Evolutionary conservation across 352 stramenopile genomes (phyloP).

Genomic region (Thraustochytrium striatum): DNA sequence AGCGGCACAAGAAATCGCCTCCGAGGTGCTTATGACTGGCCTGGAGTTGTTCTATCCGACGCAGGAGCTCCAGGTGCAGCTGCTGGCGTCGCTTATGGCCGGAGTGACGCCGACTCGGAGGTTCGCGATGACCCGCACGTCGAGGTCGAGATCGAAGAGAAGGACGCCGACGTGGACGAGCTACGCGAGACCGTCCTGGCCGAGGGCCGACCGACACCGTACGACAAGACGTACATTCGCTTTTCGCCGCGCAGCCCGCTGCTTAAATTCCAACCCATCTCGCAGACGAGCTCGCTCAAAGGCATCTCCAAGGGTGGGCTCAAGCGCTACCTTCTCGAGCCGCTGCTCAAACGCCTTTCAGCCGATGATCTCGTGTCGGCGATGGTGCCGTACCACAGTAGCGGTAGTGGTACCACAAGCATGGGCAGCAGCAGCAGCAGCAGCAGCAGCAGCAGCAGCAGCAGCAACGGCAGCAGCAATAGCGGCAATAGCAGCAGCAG

Average conservation of each 20-base stretch:
- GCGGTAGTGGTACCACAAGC: background rate
- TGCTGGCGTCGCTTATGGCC: slow-evolving; percentile 61
- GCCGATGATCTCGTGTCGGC: slow-evolving; percentile 64
- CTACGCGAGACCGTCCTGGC: no score
- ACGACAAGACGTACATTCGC: no score
- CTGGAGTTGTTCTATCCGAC: slow-evolving; percentile 81
- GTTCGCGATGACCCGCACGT: slow-evolving; percentile 45
- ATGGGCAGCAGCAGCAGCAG: background rate
- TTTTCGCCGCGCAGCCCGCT: slow-evolving; percentile 37
- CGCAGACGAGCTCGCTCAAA: background rate
- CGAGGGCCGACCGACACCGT: no score
- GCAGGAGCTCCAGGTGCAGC: slow-evolving; percentile 62
- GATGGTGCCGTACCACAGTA: slow-evolving; percentile 54
- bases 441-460: background rate
- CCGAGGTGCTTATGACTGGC: slow-evolving; percentile 66
- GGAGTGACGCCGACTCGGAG: no score
- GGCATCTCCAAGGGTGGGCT: slow-evolving; percentile 18
- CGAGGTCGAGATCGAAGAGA: slow-evolving; percentile 29
- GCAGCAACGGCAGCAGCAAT: background rate
- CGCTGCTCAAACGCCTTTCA: slow-evolving; percentile 65
- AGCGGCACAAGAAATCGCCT: slow-evolving; percentile 58
- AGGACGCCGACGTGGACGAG: slow-evolving; percentile 16
- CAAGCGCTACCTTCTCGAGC: slow-evolving; percentile 59
- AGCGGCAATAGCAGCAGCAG: background rate
- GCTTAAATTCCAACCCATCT: slow-evolving; percentile 24